Percentiles rank a stretch among this genome's conserved stretches.
Evolutionary conservation across 179 eudicot species (phyloP).

Genomic region (Gypsophila paniculata): DNA sequence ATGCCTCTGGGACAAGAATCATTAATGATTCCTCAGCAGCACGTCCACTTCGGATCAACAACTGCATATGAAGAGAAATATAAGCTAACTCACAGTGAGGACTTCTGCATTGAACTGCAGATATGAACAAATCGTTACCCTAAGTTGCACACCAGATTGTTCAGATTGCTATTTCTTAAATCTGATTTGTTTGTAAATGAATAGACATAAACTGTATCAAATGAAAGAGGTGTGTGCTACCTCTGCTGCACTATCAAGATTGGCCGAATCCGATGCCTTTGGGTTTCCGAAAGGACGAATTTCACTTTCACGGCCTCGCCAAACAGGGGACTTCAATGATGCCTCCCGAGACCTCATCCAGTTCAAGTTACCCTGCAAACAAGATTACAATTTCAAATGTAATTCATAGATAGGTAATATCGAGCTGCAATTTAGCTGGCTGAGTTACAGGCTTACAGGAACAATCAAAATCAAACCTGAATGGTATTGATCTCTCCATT

Average conservation of each 20-base stretch:
- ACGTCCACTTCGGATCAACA: conserved; percentile 98
- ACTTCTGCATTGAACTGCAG: conserved; percentile 3
- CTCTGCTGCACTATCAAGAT: conserved; percentile 98
- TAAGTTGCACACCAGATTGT: not conserved
- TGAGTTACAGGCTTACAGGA: conserved; percentile 6
- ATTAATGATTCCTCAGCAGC: conserved; percentile 86
- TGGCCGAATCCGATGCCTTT: conserved; percentile 97
- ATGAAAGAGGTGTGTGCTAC: conserved; percentile 35
- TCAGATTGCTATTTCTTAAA: not conserved
- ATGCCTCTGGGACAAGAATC: conserved; percentile 99
- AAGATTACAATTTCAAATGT: conserved; percentile 20
- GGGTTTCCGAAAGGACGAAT: conserved; percentile 92
- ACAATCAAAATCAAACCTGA: conserved; percentile 57
- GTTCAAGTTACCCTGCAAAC: conserved; percentile 85
- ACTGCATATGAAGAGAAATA: conserved; percentile 37
- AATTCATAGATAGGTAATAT: conserved; percentile 15
- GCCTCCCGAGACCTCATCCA: conserved; percentile 99
- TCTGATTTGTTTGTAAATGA: not conserved
- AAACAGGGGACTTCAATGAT: conserved; percentile 83
- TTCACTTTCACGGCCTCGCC: conserved; percentile 97
- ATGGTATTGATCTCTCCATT: conserved; percentile 99
- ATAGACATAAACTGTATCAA: not conserved
- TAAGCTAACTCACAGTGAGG: conserved; percentile 10
- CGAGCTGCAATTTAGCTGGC: conserved; percentile 14
- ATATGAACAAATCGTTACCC: not conserved